Evolutionary conservation across 106 monocot species (phyloP), one percentile per base, ranked within the genome.

Genomic region (Allium sativum): DNA sequence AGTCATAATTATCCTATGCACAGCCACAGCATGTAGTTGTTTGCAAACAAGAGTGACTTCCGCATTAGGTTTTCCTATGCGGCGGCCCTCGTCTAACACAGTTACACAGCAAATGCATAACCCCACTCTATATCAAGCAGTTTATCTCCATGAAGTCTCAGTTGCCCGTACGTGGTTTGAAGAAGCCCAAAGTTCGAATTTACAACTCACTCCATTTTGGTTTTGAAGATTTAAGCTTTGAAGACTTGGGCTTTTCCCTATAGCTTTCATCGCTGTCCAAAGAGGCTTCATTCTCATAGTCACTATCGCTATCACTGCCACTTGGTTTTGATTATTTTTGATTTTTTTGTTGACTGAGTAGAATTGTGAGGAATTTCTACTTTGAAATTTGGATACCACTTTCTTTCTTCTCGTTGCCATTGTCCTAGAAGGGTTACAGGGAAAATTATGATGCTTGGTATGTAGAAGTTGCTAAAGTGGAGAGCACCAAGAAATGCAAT

Each of bases 121-220:
- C 91, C 96, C 96, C 96, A 96, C 76, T 91, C 84, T 51, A 84
- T 72, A 64, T 84, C 87, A n/a, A 91, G 87, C 62, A 96, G 74
- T 64, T 96, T 96, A 43, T 82, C 87, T 17, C 87, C 82, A 21
- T 81, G 58, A 64, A 96, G 43, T 16, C 96, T 70, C 45, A 96
- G 64, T 71, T 96, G 96, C 67, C 91, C 96, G 44, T 96, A 96
- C n/a, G 87, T 96, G 44, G 96, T 96, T 15, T 91, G 69, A 21
- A 96, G 84, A 21, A 96, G 53, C n/a, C 87, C 96, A 18, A 87
- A 82, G 45, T 84, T 72, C 22, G 96, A 91, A 18, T 62, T 66
- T 31, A 80, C 31, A 96, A 51, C 47, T 82, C 57, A 69, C 87
- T 74, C 96, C 96, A 88, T 44, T 56, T 87, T 17, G 82, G 63